These are phyloP conservation scores for Colletotrichum sp. DNA, from an alignment of 2,329 filamentous ascomycete species.

Conservation along the genomic window DNA sequence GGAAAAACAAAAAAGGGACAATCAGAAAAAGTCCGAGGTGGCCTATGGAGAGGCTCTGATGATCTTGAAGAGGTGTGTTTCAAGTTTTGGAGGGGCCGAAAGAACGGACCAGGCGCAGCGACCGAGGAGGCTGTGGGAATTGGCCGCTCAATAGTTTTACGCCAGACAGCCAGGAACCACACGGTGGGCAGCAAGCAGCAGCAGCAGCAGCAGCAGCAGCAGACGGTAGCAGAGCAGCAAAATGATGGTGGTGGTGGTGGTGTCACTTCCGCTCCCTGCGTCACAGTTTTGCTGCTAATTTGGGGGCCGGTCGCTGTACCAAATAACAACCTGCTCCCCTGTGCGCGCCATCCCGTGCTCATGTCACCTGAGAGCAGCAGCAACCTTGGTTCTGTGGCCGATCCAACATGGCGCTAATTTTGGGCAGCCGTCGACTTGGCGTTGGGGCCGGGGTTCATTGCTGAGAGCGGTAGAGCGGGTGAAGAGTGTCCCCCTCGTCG, in stretches of 20 bases:
- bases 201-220: background rate
- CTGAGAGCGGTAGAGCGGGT: background rate
- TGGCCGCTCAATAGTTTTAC: background rate
- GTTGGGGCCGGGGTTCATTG: background rate
- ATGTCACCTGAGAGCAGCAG: background rate
- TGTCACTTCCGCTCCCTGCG: conserved; percentile 7
- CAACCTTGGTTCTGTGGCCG: background rate
- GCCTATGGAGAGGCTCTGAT: background rate
- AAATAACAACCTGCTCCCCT: background rate
- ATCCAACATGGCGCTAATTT: background rate
- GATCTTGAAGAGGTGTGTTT: conserved; percentile 1
- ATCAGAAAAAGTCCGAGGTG: background rate
- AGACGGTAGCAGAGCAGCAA: background rate
- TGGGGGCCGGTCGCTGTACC: background rate
- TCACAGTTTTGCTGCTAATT: background rate
- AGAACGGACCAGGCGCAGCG: background rate
- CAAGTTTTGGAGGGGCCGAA: background rate
- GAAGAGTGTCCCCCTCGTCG: background rate
- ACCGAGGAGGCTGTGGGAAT: background rate
- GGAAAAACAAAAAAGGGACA: background rate
- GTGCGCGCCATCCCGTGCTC: background rate
- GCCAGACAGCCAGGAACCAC: background rate
- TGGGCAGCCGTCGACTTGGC: background rate
- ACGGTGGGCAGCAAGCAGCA: background rate
- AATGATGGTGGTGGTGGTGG: background rate